A percentile compares a stretch with the other conserved stretches of the same genome.
Evolutionary conservation across 2,329 filamentous ascomycete species (phyloP).

Genomic region (Fusarium torulosum): DNA sequence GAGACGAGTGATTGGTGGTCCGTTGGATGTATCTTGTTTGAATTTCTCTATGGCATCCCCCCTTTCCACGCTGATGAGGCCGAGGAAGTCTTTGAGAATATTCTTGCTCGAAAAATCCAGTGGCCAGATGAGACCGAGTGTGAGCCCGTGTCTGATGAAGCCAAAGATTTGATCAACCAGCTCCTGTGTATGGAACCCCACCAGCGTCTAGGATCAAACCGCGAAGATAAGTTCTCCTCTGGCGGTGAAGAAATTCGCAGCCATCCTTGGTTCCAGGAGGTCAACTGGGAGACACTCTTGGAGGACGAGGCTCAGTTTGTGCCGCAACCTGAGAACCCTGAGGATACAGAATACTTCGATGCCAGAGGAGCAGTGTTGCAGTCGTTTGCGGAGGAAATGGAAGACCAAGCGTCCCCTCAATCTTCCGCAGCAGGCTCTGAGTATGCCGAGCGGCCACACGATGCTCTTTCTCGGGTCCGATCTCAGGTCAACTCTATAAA

Average conservation of each 20-base stretch:
- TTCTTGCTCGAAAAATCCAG: constrained; percentile 86
- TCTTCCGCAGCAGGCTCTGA: constrained; percentile 76
- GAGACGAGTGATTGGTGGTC: constrained; percentile 99
- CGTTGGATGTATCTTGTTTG: constrained; percentile 97
- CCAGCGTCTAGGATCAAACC: constrained; percentile 86
- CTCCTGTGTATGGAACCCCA: constrained; percentile 87
- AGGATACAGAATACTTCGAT: constrained; percentile 99
- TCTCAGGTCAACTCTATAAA: constrained; percentile 89
- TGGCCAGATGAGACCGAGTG: constrained; percentile 90
- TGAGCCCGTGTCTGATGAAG: constrained; percentile 80
- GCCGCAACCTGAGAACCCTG: constrained; percentile 89
- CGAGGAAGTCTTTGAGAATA: constrained; percentile 97
- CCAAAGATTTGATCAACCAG: constrained; percentile 94
- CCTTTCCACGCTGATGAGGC: constrained; percentile 93
- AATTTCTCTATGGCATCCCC: constrained; percentile 92
- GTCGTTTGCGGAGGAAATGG: constrained; percentile 92
- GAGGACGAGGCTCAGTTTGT: constrained; percentile 97
- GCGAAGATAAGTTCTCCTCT: constrained; percentile 81
- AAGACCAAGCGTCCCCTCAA: constrained; percentile 86
- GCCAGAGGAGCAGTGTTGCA: constrained; percentile 90
- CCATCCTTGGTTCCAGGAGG: constrained; percentile 88
- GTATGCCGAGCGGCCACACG: constrained; percentile 90
- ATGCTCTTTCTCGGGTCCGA: constrained; percentile 90
- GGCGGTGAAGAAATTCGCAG: constrained; percentile 92
- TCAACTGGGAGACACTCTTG: constrained; percentile 92